Conservation (phyloP, 768 basidiomycete species). For the Pulveroboletus sp. region DNA sequence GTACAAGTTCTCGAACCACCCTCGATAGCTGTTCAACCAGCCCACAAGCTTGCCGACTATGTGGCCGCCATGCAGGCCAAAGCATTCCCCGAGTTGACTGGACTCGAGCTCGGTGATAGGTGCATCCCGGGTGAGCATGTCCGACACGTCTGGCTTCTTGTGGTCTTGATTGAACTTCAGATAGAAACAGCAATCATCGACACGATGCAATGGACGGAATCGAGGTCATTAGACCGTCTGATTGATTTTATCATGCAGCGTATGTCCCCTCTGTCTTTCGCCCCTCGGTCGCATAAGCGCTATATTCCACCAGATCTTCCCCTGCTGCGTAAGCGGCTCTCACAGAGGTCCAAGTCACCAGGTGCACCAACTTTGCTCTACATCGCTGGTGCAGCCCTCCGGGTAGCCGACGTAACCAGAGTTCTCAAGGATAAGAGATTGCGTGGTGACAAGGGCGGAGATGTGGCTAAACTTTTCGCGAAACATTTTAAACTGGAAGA, state of each 20-base stretch:
- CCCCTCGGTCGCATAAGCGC: not conserved
- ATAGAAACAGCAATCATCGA: conserved; percentile 71
- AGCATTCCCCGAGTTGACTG: conserved; percentile 61
- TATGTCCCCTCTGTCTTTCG: conserved; percentile 28
- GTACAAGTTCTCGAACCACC: conserved; percentile 33
- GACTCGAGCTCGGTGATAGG: conserved; percentile 76
- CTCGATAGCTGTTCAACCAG: conserved; percentile 54
- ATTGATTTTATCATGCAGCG: conserved; percentile 74
- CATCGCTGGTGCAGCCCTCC: conserved; percentile 81
- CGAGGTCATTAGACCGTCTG: conserved; percentile 67
- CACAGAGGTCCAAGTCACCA: conserved; percentile 67
- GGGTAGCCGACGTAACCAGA: conserved; percentile 85
- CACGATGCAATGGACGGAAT: conserved; percentile 66
- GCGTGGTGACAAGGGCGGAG: conserved; percentile 78
- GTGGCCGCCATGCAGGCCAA: conserved; percentile 63
- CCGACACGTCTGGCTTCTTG: conserved; percentile 6
- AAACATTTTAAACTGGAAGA: conserved; percentile 90
- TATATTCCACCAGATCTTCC: conserved; percentile 49
- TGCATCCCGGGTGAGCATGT: conserved; percentile 64
- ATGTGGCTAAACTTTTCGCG: conserved; percentile 93
- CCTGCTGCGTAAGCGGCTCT: conserved; percentile 60
- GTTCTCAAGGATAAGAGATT: conserved; percentile 64
- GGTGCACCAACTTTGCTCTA: conserved; percentile 89
- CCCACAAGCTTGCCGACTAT: conserved; percentile 56
- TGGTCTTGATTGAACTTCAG: conserved; percentile 47